phyloP scores from a whole-genome alignment of 1,284 basidiomycete species.

The Rhodotorula mucilaginosa region DNA sequence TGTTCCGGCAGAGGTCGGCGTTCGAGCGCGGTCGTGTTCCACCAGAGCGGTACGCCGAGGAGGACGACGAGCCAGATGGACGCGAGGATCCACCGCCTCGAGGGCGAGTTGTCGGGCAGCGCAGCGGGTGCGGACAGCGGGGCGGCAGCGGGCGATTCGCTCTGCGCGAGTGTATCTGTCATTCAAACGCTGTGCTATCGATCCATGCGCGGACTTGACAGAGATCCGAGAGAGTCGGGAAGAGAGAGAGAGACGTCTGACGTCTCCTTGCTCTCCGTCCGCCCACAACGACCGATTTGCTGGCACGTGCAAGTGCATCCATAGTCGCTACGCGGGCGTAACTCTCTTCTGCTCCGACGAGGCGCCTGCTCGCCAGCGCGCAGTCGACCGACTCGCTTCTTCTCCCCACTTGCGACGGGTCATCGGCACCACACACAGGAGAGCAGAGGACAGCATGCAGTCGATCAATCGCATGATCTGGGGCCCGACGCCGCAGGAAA shows the following conservation, averaged over 20 bases:
- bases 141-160: background rate
- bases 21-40: conserved; percentile 80
- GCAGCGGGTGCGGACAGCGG: background rate
- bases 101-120: background rate
- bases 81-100: conserved; percentile 55
- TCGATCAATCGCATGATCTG: conserved; percentile 85
- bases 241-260: background rate
- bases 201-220: too few relatives aligned
- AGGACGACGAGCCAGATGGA: conserved; percentile 73
- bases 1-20: conserved; percentile 68
- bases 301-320: too few relatives aligned
- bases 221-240: too few relatives aligned
- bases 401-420: background rate
- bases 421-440: background rate
- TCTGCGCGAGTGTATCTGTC: background rate
- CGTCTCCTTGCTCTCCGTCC: too few relatives aligned
- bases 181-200: background rate
- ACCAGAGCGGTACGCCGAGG: conserved; percentile 78
- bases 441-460: conserved; percentile 60
- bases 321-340: background rate
- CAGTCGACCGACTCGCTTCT: background rate
- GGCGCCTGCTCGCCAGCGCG: background rate
- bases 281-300: too few relatives aligned
- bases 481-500: conserved; percentile 90
- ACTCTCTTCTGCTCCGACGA: background rate